These are phyloP conservation scores for Magnaporthiopsis rhizophila DNA, from an alignment of 2,329 filamentous ascomycete genomes.

Conservation along the genomic window DNA sequence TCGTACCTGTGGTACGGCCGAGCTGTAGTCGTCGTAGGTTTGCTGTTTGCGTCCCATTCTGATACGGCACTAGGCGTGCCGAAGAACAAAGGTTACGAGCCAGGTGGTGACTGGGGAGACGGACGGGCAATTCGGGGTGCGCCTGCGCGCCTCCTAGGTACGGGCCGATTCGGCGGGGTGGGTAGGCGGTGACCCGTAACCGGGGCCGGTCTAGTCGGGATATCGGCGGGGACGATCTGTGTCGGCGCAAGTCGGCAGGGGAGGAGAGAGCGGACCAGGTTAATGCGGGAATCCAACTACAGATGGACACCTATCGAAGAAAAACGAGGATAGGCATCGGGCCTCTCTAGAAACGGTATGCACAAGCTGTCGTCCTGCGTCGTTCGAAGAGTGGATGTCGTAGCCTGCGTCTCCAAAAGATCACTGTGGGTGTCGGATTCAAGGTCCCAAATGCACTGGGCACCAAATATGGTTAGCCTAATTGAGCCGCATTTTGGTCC, in stretches of 20 bases:
- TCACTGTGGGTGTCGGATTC: not conserved
- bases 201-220: not conserved
- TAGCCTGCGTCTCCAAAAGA: not conserved
- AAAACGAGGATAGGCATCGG: no score
- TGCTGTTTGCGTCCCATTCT: constrained; percentile 18
- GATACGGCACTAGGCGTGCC: not conserved
- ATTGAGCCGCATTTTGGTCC: not conserved
- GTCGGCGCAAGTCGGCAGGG: no score
- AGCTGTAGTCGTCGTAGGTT: constrained; percentile 20
- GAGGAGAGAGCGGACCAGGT: not conserved
- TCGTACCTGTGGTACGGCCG: constrained; percentile 18
- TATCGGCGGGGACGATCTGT: not conserved
- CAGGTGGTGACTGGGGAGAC: not conserved
- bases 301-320: no score
- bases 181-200: no score
- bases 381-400: not conserved
- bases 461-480: not conserved
- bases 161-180: no score
- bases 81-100: not conserved
- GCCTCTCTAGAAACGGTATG: not conserved
- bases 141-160: no score
- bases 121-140: not conserved
- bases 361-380: not conserved
- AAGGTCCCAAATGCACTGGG: not conserved
- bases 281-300: no score